Conservation (phyloP, 768 basidiomycete species). For the Hygrocybe punicea region DNA sequence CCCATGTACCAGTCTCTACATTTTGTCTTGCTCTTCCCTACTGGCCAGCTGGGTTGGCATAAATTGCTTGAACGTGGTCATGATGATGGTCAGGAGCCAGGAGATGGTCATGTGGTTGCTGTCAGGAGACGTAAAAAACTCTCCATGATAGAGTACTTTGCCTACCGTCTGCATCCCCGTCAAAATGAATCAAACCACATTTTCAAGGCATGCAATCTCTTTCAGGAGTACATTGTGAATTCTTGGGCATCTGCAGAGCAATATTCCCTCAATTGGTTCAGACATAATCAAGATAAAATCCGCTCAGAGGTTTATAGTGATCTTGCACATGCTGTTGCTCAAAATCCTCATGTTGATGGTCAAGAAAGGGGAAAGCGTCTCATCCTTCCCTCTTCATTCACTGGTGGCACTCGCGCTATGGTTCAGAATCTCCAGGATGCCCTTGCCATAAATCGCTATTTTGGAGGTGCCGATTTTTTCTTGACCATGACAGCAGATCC, state of each 20-base stretch:
- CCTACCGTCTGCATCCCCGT: slow-evolving; percentile 28
- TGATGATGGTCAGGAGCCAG: not conserved
- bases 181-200: slow-evolving; percentile 23
- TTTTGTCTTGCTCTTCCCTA: slow-evolving; percentile 45
- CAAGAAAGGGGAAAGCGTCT: slow-evolving; percentile 30
- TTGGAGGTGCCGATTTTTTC: too few species aligned
- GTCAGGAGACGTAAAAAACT: slow-evolving; percentile 16
- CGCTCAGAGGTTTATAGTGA: slow-evolving; percentile 34
- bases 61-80: not conserved
- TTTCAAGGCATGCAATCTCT: slow-evolving; percentile 33
- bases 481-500: too few species aligned
- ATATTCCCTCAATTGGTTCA: slow-evolving; percentile 30
- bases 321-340: slow-evolving; percentile 28
- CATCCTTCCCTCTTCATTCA: slow-evolving; percentile 43
- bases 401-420: slow-evolving; percentile 45
- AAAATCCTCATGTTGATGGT: slow-evolving; percentile 25
- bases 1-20: slow-evolving; percentile 38
- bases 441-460: slow-evolving; percentile 38
- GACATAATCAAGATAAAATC: slow-evolving; percentile 33
- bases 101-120: not conserved
- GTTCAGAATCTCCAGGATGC: slow-evolving; percentile 43
- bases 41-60: slow-evolving; percentile 40
- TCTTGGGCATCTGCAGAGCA: slow-evolving; percentile 42
- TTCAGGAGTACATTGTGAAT: slow-evolving; percentile 42
- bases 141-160: slow-evolving; percentile 26